phyloP scores from a whole-genome alignment of 228 moss, liverwort and hornwort genomes.

The Sphagnum fallax region DNA sequence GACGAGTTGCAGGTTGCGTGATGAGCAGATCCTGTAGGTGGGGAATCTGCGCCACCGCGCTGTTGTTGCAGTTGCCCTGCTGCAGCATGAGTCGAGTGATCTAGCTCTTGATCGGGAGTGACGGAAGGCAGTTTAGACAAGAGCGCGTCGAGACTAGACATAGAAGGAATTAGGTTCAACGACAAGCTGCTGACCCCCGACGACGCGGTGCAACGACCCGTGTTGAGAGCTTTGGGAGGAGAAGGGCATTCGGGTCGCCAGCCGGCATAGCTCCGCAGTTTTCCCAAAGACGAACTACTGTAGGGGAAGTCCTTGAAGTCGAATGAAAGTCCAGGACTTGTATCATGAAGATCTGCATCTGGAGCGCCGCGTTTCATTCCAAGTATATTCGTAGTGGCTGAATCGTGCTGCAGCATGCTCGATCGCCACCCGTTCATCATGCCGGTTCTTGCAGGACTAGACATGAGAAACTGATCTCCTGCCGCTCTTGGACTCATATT shows the following conservation, averaged over 20 bases:
- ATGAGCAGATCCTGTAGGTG: too few species aligned
- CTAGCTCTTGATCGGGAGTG: conserved; percentile 5
- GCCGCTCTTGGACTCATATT: conserved; percentile 19
- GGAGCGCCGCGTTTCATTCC: conserved; percentile 27
- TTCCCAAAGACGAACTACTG: neutral
- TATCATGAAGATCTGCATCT: conserved; percentile 4
- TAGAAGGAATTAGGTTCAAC: conserved; percentile 25
- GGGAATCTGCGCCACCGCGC: too few species aligned
- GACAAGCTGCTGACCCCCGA: conserved; percentile 4
- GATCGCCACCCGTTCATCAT: neutral
- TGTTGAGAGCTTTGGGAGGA: conserved; percentile 33
- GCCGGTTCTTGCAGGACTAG: neutral
- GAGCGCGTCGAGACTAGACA: conserved; percentile 44
- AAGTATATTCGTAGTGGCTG: conserved; percentile 3
- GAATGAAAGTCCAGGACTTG: neutral
- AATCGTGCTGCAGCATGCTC: neutral
- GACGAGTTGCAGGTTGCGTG: too few species aligned
- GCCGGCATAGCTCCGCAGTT: neutral
- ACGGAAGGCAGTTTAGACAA: conserved; percentile 43
- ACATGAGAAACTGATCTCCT: conserved; percentile 12
- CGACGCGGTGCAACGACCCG: conserved; percentile 15
- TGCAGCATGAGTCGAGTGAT: too few species aligned
- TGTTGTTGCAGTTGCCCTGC: too few species aligned
- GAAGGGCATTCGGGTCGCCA: conserved; percentile 28
- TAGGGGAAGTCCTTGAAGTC: neutral